These are phyloP conservation scores for Hysterium pulicare DNA, from an alignment of 2,329 filamentous ascomycete genomes.

Conservation along the genomic window DNA sequence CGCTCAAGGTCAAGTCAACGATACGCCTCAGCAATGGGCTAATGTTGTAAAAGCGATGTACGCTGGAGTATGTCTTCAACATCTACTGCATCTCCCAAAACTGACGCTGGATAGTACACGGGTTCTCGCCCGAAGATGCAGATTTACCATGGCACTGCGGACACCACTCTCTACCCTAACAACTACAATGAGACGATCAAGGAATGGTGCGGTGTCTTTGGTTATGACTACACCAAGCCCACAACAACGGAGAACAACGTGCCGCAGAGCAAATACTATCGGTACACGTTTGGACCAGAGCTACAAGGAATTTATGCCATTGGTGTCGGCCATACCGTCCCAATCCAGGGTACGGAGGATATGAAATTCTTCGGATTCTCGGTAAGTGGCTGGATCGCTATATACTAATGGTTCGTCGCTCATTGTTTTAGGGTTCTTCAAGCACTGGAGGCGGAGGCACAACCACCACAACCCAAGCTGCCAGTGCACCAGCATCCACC, in stretches of 20 bases:
- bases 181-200: constrained; percentile 51
- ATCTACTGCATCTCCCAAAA: background rate
- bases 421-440: no score
- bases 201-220: constrained; percentile 9
- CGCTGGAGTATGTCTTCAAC: constrained; percentile 24
- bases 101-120: constrained; percentile 32
- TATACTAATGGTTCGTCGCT: no score
- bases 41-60: constrained; percentile 44
- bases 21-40: constrained; percentile 45
- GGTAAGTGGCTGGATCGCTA: no score
- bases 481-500: no score
- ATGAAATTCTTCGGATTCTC: constrained; percentile 7
- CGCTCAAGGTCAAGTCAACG: constrained; percentile 43
- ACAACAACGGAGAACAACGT: constrained; percentile 10
- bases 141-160: constrained; percentile 52
- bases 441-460: no score
- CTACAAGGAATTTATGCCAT: constrained; percentile 21
- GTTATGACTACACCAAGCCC: constrained; percentile 10
- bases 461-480: no score
- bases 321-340: constrained; percentile 20
- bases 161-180: constrained; percentile 46
- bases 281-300: constrained; percentile 15
- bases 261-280: constrained; percentile 15
- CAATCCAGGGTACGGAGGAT: constrained; percentile 14
- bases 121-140: constrained; percentile 51